Base-by-base conservation (phyloP, 1,139 yeast species). In the Spathaspora sp. region DNA sequence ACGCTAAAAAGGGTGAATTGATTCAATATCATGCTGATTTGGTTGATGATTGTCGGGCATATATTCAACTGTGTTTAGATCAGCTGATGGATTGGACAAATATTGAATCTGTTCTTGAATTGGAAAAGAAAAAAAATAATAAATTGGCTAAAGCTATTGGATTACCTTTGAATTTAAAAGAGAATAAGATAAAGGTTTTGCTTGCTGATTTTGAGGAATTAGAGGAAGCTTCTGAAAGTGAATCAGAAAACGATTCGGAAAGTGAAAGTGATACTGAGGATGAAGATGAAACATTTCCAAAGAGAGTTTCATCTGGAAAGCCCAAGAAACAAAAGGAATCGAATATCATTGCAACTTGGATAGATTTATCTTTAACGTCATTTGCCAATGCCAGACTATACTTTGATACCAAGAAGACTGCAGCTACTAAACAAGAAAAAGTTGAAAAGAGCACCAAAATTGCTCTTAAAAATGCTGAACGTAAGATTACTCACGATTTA, bases 1-100 rank as follows among this genome's bases (percentile, higher is more conserved):
- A 89, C 56, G 80, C 79, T 47, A 71, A 72, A 49, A 84, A 84
- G 55, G 98, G 97, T 11, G 84, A 82, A 53, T 72, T 88, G 5
- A 82, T 93, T 37, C 86, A 88, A 49, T 70, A 76, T 36, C 76
- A 86, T 60, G 86, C 95, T 3, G 82, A 81, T 27, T 60, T 81
- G 33, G 91, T 91, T 2, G 93, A 86, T 46, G 80, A 81, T 23
- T 90, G 95, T 42, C 84, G 81, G 48, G 68, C 63, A 11, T 85
- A 89, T 9, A 86, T 93, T 7, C 85, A 83, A 49, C 71, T 71
- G 1, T 67, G 89, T 47, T 54, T 91, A 5, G 83, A 85, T 44
- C 95, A 89, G 60, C 95, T 89, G 53, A 89, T 89, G 91, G 98
- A 93, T 61, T 93, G 99, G 99, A 78, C 81, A 29, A 87, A 89